Conservation (phyloP, 805 yeast genomes). For the Yamadazyma tumulicola region DNA sequence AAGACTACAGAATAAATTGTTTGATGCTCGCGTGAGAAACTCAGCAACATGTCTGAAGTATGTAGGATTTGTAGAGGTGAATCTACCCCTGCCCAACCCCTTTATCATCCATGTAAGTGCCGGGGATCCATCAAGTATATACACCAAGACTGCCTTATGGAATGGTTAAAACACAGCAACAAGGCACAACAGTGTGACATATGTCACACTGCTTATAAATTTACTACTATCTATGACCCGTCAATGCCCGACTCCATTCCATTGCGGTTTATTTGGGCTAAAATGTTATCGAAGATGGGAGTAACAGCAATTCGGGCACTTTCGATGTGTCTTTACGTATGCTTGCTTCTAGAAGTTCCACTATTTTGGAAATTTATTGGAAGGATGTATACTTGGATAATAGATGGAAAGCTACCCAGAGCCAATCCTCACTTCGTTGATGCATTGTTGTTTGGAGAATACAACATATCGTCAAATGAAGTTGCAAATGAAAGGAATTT, state of each 20-base stretch:
- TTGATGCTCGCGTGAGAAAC: no score
- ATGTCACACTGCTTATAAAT: conserved; percentile 72
- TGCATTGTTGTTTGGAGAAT: conserved; percentile 41
- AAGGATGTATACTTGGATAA: conserved; percentile 50
- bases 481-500: conserved; percentile 9
- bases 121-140: conserved; percentile 90
- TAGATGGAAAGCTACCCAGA: conserved; percentile 51
- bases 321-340: conserved; percentile 33
- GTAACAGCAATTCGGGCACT: conserved; percentile 15
- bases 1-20: no score
- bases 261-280: conserved; percentile 40
- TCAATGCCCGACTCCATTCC: conserved; percentile 68
- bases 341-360: conserved; percentile 53
- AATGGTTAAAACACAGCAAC: conserved; percentile 76
- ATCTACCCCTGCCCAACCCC: conserved; percentile 71
- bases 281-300: conserved; percentile 22
- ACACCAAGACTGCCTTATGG: conserved; percentile 86
- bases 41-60: no score
- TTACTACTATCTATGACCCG: conserved; percentile 61
- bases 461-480: conserved; percentile 7
- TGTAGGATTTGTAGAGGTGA: conserved; percentile 96
- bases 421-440: conserved; percentile 22
- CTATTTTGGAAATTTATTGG: conserved; percentile 54
- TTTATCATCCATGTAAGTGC: conserved; percentile 90
- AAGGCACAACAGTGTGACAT: conserved; percentile 76